Conservation (phyloP, 2,329 filamentous ascomycete species). For the Ophiocordyceps camponoti-floridani region DNA sequence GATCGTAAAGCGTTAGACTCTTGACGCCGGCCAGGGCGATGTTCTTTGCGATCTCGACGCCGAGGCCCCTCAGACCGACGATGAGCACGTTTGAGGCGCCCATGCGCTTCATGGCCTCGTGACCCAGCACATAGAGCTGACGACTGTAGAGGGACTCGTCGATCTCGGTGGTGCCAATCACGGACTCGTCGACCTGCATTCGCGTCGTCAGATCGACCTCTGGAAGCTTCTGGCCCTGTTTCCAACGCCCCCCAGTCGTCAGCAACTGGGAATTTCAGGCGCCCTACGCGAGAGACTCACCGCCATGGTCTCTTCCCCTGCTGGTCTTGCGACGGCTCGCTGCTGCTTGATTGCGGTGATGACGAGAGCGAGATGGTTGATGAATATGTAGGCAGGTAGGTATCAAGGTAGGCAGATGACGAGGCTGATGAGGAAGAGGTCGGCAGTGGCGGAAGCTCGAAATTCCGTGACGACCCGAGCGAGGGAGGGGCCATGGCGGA, state of each 20-base stretch:
- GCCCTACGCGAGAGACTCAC: constrained; percentile 16
- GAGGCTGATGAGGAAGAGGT: background rate
- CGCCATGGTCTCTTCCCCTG: constrained; percentile 41
- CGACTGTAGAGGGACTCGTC: constrained; percentile 59
- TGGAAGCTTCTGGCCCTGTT: constrained; percentile 33
- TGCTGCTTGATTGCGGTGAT: background rate
- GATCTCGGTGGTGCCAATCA: constrained; percentile 39
- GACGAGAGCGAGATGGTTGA: background rate
- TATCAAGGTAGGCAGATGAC: background rate
- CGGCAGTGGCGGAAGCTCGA: background rate
- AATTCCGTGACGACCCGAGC: background rate
- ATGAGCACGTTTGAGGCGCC: constrained; percentile 86
- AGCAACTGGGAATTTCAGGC: background rate
- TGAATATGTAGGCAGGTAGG: background rate
- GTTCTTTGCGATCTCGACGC: constrained; percentile 97
- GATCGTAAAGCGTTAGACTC: constrained; percentile 85
- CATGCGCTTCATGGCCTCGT: constrained; percentile 97
- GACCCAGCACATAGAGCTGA: constrained; percentile 53
- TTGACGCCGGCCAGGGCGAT: constrained; percentile 96
- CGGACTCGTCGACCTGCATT: constrained; percentile 47
- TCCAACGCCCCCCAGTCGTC: too few relatives aligned
- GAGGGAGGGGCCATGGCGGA: background rate
- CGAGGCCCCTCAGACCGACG: constrained; percentile 79
- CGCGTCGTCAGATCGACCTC: constrained; percentile 45
- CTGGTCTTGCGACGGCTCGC: background rate